Evolutionary conservation across 2,329 filamentous ascomycete genomes (phyloP).

Genomic region (Fusarium newnesense): DNA sequence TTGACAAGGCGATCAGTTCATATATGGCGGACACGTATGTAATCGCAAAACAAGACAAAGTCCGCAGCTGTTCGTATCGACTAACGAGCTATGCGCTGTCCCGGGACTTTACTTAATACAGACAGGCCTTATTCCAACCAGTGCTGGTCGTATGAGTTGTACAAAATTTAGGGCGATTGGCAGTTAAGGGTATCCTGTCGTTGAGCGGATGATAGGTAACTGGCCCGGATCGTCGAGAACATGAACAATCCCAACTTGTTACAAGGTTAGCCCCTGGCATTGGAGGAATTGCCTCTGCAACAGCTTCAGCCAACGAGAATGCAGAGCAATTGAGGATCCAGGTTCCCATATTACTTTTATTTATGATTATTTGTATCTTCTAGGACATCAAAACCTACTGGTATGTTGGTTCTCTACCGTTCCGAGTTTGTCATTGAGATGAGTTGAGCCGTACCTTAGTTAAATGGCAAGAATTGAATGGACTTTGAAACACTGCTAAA

Average conservation of each 20-base stretch:
- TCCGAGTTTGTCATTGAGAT: slow-evolving; percentile 19
- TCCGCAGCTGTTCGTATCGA: slow-evolving; percentile 21
- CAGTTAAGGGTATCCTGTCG: slow-evolving; percentile 18
- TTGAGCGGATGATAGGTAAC: slow-evolving; percentile 4
- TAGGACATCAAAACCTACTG: slow-evolving; percentile 2
- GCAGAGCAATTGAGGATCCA: background rate
- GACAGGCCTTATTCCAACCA: slow-evolving; percentile 13
- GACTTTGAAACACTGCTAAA: slow-evolving; percentile 22
- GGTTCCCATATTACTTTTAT: slow-evolving; percentile 21
- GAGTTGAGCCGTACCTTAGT: slow-evolving; percentile 4
- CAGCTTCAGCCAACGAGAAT: slow-evolving; percentile 14
- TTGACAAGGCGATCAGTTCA: background rate
- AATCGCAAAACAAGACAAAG: slow-evolving; percentile 13
- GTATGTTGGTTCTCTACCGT: background rate
- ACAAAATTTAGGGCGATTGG: background rate
- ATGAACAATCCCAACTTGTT: slow-evolving; percentile 13
- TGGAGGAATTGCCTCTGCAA: slow-evolving; percentile 5
- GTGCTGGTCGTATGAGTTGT: slow-evolving; percentile 24
- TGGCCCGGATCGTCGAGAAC: slow-evolving; percentile 14
- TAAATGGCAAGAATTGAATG: slow-evolving; percentile 22
- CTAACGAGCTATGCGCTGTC: slow-evolving; percentile 24
- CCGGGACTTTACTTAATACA: slow-evolving; percentile 13
- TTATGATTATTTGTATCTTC: background rate
- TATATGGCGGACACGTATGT: slow-evolving; percentile 29
- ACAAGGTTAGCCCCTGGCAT: slow-evolving; percentile 23